Evolutionary conservation across 805 yeast genomes (phyloP).

Genomic region (Spencermartinsiella europaea): DNA sequence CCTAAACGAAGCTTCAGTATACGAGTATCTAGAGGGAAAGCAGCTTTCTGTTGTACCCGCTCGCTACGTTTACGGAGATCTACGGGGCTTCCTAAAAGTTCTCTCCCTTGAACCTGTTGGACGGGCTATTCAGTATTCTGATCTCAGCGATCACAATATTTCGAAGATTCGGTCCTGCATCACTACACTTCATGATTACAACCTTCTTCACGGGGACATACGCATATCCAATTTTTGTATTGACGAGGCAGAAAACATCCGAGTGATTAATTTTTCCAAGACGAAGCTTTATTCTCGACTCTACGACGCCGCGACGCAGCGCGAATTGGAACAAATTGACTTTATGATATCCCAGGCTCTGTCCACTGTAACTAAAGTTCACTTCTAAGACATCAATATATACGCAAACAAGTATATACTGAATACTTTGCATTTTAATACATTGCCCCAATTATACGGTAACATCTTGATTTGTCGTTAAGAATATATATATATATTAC

Average conservation of each 20-base stretch:
- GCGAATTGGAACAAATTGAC: slow-evolving; percentile 14
- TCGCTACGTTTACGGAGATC: slow-evolving; percentile 18
- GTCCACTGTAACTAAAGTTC: too few relatives aligned
- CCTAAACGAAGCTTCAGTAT: slow-evolving; percentile 21
- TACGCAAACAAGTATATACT: too few relatives aligned
- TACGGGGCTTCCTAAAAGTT: slow-evolving; percentile 19
- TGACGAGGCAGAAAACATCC: slow-evolving; percentile 14
- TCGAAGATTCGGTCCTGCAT: slow-evolving; percentile 16
- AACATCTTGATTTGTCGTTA: too few relatives aligned
- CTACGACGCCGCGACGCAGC: slow-evolving; percentile 16
- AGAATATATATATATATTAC: too few relatives aligned
- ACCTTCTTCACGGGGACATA: slow-evolving; percentile 19
- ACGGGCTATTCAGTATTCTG: slow-evolving; percentile 12
- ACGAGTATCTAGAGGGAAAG: slow-evolving; percentile 18
- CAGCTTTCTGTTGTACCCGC: slow-evolving; percentile 15
- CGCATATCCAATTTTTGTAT: slow-evolving; percentile 18
- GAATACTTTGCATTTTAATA: too few relatives aligned
- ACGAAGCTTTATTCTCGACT: slow-evolving; percentile 21
- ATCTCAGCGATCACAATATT: slow-evolving; percentile 12
- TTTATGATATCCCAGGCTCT: slow-evolving; percentile 1
- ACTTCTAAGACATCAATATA: too few relatives aligned
- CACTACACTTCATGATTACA: slow-evolving; percentile 15
- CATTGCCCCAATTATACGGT: too few relatives aligned
- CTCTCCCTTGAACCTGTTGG: slow-evolving; percentile 24
- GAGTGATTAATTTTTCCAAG: slow-evolving; percentile 18